Evolutionary conservation across 805 yeast genomes (phyloP).

Genomic region (Kuraishia ogatae): DNA sequence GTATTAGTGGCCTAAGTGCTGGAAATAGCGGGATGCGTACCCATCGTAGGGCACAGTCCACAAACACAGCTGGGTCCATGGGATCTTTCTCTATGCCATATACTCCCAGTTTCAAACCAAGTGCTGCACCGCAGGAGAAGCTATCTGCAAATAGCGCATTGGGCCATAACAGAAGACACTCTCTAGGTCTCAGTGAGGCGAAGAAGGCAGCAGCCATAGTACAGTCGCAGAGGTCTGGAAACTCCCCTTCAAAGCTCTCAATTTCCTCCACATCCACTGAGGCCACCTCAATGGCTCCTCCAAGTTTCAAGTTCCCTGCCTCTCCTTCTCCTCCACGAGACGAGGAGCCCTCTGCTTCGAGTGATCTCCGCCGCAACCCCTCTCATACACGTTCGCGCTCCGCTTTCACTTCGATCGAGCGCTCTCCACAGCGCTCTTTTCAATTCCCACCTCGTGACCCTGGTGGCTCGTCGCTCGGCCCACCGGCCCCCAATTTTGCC

Average conservation of each 20-base stretch:
- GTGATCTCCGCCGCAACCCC: slow-evolving; percentile 9
- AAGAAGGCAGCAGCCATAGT: slow-evolving; percentile 94
- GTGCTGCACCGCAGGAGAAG: slow-evolving; percentile 12
- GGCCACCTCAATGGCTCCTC: slow-evolving; percentile 17
- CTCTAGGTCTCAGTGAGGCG: slow-evolving; percentile 86
- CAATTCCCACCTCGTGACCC: slow-evolving; percentile 56
- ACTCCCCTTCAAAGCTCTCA: slow-evolving; percentile 23
- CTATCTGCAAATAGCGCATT: slow-evolving; percentile 20
- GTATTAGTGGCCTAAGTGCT: neutral
- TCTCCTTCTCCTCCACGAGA: slow-evolving; percentile 13
- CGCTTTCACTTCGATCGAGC: slow-evolving; percentile 10
- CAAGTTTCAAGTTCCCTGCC: slow-evolving; percentile 51
- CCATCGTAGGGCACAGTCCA: slow-evolving; percentile 40
- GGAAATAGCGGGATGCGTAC: slow-evolving; percentile 15
- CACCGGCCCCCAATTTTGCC: slow-evolving; percentile 46
- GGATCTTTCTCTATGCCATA: slow-evolving; percentile 19
- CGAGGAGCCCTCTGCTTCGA: neutral
- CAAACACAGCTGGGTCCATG: slow-evolving; percentile 25
- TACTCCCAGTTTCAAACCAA: slow-evolving; percentile 3
- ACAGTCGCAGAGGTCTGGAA: slow-evolving; percentile 54
- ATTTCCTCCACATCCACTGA: slow-evolving; percentile 7
- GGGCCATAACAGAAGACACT: slow-evolving; percentile 89
- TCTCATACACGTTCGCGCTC: slow-evolving; percentile 25
- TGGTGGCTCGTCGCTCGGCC: slow-evolving; percentile 20
- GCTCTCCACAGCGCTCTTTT: slow-evolving; percentile 35